Conservation (phyloP, 164 flowering plant genomes). For the Kalanchoe fedtschenkoi region DNA sequence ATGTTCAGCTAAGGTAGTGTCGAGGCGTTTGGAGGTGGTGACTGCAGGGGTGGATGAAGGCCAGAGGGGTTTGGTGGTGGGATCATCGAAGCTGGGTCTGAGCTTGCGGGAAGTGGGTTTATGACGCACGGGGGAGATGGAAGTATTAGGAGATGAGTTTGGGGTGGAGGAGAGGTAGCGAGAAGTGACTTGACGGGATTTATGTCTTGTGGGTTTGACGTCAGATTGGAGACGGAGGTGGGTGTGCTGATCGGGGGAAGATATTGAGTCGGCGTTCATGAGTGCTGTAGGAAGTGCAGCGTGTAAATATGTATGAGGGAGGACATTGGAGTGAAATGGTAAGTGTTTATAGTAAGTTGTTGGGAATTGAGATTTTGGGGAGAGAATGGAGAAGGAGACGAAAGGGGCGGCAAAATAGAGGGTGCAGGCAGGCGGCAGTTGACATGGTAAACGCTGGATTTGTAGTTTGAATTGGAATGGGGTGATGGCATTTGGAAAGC, state of each 20-base stretch:
- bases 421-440: too few species aligned
- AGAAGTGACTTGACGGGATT: conserved; percentile 53
- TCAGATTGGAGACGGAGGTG: conserved; percentile 11
- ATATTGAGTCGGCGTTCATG: neutral
- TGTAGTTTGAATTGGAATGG: too few species aligned
- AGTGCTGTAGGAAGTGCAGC: too few species aligned
- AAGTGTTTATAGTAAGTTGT: too few species aligned
- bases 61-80: conserved; percentile 29
- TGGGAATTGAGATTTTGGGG: too few species aligned
- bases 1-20: conserved; percentile 41
- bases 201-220: conserved; percentile 22
- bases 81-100: conserved; percentile 16
- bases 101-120: conserved; percentile 23
- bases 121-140: conserved; percentile 27
- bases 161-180: conserved; percentile 42
- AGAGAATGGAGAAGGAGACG: too few species aligned
- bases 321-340: too few species aligned
- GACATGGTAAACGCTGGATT: too few species aligned
- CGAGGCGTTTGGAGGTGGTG: conserved; percentile 7
- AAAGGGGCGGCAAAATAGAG: too few species aligned
- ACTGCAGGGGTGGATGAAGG: conserved; percentile 26
- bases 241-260: neutral
- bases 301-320: too few species aligned
- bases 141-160: conserved; percentile 25
- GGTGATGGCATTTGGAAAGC: too few species aligned